phyloP scores from a whole-genome alignment of 257 asterid species.

The Salvia splendens region DNA sequence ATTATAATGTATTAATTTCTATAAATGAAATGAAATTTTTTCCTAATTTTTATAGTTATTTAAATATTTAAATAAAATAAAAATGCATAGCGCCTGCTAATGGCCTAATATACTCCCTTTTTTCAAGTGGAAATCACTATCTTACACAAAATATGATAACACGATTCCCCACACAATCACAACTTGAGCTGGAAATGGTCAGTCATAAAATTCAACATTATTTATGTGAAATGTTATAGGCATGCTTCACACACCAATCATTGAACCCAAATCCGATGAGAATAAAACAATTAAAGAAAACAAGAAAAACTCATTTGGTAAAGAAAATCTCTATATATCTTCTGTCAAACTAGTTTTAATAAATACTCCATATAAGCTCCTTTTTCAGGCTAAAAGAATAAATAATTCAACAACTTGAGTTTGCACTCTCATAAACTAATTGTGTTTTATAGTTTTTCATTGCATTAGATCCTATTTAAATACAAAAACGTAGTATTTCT shows the following conservation, averaged over 20 bases:
- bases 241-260: constrained; percentile 17
- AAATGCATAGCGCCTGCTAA: no score
- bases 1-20: no score
- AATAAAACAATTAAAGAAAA: constrained; percentile 15
- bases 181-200: constrained; percentile 3
- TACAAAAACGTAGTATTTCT: no score
- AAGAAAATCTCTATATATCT: constrained; percentile 13
- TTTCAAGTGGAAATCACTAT: no score
- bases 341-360: not conserved
- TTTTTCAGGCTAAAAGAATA: not conserved
- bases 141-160: no score
- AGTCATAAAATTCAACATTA: not conserved
- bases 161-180: not conserved
- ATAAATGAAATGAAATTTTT: no score
- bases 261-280: constrained; percentile 8
- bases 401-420: not conserved
- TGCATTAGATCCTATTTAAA: no score
- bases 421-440: no score
- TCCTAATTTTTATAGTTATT: no score
- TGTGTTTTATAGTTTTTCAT: no score
- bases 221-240: constrained; percentile 8
- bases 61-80: no score
- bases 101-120: no score
- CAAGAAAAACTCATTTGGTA: constrained; percentile 21
- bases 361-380: not conserved